phyloP scores from a whole-genome alignment of 768 basidiomycete species.

The Termitomyces sp. region DNA sequence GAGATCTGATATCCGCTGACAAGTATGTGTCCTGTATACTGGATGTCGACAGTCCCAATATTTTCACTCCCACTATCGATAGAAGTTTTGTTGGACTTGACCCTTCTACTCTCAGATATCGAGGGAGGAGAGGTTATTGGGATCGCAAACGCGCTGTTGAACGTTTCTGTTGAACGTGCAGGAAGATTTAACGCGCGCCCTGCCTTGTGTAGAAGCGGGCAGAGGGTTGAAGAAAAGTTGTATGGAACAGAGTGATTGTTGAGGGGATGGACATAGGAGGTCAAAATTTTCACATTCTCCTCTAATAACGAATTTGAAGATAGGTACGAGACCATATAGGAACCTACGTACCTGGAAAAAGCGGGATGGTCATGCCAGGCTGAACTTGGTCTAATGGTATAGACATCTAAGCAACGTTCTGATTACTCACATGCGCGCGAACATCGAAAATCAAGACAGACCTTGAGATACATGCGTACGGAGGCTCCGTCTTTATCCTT shows the following conservation, averaged over 20 bases:
- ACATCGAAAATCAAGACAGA: slow-evolving; percentile 18
- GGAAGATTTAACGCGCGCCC: slow-evolving; percentile 65
- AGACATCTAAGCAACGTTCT: slow-evolving; percentile 39
- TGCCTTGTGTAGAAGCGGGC: slow-evolving; percentile 62
- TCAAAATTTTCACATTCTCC: slow-evolving; percentile 72
- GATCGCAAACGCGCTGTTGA: slow-evolving; percentile 48
- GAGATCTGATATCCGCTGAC: slow-evolving; percentile 75
- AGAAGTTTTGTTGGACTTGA: slow-evolving; percentile 27
- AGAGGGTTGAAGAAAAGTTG: slow-evolving; percentile 60
- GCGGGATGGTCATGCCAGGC: slow-evolving; percentile 63
- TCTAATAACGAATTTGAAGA: slow-evolving; percentile 32
- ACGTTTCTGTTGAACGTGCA: slow-evolving; percentile 52
- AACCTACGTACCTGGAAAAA: slow-evolving; percentile 59
- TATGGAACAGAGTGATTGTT: slow-evolving; percentile 69
- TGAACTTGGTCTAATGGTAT: slow-evolving; percentile 59
- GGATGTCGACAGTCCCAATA: slow-evolving; percentile 48
- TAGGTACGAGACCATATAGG: not conserved
- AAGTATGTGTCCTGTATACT: slow-evolving; percentile 70
- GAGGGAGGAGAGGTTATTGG: slow-evolving; percentile 22
- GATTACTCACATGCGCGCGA: not conserved
- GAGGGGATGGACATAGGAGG: slow-evolving; percentile 71
- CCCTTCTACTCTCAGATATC: slow-evolving; percentile 23
- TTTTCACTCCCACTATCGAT: slow-evolving; percentile 19
- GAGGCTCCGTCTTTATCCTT: slow-evolving; percentile 58
- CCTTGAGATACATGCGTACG: slow-evolving; percentile 76